Percentiles rank a stretch among this genome's conserved stretches.
phyloP scores from a whole-genome alignment of 148 eudicot species.

The Chenopodium formosanum region DNA sequence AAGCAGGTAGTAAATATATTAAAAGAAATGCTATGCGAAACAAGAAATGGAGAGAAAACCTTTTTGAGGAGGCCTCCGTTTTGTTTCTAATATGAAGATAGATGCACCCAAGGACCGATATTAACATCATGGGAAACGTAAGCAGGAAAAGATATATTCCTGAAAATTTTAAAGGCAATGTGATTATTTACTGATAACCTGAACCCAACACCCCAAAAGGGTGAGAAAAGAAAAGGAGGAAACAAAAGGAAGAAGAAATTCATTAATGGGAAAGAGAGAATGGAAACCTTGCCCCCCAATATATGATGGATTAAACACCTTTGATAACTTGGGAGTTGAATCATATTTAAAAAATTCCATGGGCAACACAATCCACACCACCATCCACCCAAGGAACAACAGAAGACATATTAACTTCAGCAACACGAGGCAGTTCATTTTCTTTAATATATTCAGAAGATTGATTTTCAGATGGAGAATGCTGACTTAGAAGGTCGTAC shows the following conservation, averaged over 20 bases:
- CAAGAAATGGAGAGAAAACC: constrained; percentile 23
- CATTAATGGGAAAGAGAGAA: too few species aligned
- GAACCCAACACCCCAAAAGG: too few species aligned
- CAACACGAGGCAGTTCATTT: constrained; percentile 24
- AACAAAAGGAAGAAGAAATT: too few species aligned
- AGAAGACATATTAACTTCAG: constrained; percentile 34
- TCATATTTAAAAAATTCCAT: constrained; percentile 42
- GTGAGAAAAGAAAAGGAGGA: too few species aligned
- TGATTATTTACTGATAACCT: too few species aligned
- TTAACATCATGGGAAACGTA: constrained; percentile 52
- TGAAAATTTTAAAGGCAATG: constrained; percentile 20
- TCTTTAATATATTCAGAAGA: not conserved
- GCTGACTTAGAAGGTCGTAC: not conserved
- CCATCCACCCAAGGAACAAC: constrained; percentile 50
- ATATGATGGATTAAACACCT: constrained; percentile 46
- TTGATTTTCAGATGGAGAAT: not conserved
- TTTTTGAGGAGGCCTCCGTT: constrained; percentile 24
- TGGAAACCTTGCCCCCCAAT: constrained; percentile 56
- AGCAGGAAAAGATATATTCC: constrained; percentile 56
- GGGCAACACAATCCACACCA: constrained; percentile 62
- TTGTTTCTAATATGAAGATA: constrained; percentile 44
- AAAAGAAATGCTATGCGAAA: too few species aligned
- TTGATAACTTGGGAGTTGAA: constrained; percentile 42
- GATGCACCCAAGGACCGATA: constrained; percentile 50
- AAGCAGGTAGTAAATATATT: not conserved